Conservation (phyloP, 257 asterid genomes). For the Salvia rosmarinus region DNA sequence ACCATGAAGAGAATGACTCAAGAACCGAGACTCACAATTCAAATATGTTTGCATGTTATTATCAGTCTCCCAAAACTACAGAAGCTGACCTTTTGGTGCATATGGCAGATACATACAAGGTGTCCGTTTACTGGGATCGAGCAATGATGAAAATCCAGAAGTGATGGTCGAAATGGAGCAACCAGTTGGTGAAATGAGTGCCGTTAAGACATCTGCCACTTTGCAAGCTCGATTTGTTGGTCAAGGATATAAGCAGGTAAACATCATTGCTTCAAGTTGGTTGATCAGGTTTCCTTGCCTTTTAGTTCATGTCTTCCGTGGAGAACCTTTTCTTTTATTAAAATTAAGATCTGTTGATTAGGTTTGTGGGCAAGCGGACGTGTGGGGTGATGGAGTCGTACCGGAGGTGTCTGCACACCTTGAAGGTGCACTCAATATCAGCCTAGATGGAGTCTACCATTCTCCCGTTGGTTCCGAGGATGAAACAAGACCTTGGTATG, state of each 20-base stretch:
- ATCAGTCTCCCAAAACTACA: background rate
- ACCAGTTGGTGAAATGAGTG: constrained; percentile 48
- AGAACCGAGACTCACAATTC: no score
- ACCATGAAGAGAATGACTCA: background rate
- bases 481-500: constrained; percentile 83
- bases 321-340: background rate
- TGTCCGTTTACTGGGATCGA: constrained; percentile 61
- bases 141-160: constrained; percentile 34
- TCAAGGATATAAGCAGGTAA: constrained; percentile 96
- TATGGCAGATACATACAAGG: constrained; percentile 78
- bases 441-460: constrained; percentile 77
- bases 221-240: constrained; percentile 77
- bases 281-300: background rate
- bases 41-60: background rate
- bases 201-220: constrained; percentile 44
- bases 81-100: constrained; percentile 29
- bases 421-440: constrained; percentile 83
- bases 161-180: constrained; percentile 33
- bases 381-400: constrained; percentile 94
- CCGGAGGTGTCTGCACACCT: constrained; percentile 93
- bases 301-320: background rate
- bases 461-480: constrained; percentile 87
- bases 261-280: background rate
- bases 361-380: constrained; percentile 94
- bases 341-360: constrained; percentile 27